Evolutionary conservation across 2,329 filamentous ascomycete species (phyloP).

Genomic region (Chaetoscypha palmicola): DNA sequence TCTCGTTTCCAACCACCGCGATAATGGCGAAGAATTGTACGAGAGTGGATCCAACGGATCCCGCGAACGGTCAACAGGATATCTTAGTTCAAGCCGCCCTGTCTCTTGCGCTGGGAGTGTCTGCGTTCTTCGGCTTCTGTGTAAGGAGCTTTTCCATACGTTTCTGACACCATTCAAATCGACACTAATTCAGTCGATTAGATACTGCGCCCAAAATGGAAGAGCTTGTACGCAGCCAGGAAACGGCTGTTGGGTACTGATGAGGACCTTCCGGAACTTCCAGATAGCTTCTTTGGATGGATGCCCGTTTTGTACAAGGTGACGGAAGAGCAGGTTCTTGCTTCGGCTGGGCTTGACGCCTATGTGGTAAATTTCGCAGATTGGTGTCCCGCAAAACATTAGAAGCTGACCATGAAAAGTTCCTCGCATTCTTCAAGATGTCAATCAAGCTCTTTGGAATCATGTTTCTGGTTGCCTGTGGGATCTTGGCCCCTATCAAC

Average conservation of each 20-base stretch:
- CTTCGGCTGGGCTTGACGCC: constrained; percentile 86
- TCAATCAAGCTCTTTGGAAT: constrained; percentile 74
- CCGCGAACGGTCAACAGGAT: constrained; percentile 22
- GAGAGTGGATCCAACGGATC: constrained; percentile 24
- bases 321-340: constrained; percentile 81
- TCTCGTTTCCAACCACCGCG: too few species aligned
- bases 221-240: constrained; percentile 79
- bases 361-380: constrained; percentile 61
- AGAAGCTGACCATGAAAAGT: constrained; percentile 39
- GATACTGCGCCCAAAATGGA: constrained; percentile 87
- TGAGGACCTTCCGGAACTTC: constrained; percentile 65
- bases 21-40: constrained; percentile 20
- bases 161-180: constrained; percentile 7
- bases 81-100: constrained; percentile 59
- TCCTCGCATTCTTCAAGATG: constrained; percentile 94
- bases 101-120: constrained; percentile 61
- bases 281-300: constrained; percentile 86
- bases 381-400: background rate
- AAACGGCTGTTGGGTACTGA: constrained; percentile 62
- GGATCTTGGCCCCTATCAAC: constrained; percentile 82
- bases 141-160: constrained; percentile 37
- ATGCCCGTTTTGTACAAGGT: constrained; percentile 79
- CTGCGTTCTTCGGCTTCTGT: constrained; percentile 71
- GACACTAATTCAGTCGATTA: constrained; percentile 33
- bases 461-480: constrained; percentile 73